Conservation (phyloP, 2,329 filamentous ascomycete genomes). For the Pestalotiopsis sp. region DNA sequence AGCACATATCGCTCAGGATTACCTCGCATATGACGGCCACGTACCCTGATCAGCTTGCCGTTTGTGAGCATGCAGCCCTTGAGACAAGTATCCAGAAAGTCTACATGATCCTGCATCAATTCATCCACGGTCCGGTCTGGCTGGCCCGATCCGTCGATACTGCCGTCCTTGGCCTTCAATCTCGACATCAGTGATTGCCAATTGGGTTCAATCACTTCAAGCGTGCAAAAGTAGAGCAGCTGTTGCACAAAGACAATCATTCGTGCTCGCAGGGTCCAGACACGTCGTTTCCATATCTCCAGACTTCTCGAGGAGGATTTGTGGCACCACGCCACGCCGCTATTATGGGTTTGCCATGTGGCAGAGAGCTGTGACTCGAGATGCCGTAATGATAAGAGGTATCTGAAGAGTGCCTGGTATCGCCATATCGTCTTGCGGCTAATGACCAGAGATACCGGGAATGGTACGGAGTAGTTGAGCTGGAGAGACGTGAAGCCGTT, state of each 20-base stretch:
- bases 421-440: constrained; percentile 95
- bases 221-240: constrained; percentile 92
- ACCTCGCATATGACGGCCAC: constrained; percentile 18
- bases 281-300: constrained; percentile 89
- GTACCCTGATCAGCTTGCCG: constrained; percentile 85
- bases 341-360: constrained; percentile 89
- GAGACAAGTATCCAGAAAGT: constrained; percentile 94
- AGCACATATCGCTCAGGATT: constrained; percentile 16
- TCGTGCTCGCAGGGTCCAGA: constrained; percentile 86
- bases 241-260: constrained; percentile 99
- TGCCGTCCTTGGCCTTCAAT: constrained; percentile 62
- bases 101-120: constrained; percentile 98
- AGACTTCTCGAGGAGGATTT: constrained; percentile 71
- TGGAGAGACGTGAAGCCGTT: constrained; percentile 90
- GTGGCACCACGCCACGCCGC: constrained; percentile 79
- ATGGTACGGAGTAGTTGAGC: constrained; percentile 91
- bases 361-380: constrained; percentile 83
- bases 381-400: constrained; percentile 85
- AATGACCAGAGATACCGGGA: constrained; percentile 92
- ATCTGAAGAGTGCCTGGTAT: constrained; percentile 94
- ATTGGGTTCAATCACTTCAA: constrained; percentile 96
- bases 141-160: constrained; percentile 38
- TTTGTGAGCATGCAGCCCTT: constrained; percentile 99
- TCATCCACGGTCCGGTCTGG: constrained; percentile 82
- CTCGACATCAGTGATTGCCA: constrained; percentile 94